phyloP scores from a whole-genome alignment of 2,329 filamentous ascomycete species.

The Lojkania enalia region DNA sequence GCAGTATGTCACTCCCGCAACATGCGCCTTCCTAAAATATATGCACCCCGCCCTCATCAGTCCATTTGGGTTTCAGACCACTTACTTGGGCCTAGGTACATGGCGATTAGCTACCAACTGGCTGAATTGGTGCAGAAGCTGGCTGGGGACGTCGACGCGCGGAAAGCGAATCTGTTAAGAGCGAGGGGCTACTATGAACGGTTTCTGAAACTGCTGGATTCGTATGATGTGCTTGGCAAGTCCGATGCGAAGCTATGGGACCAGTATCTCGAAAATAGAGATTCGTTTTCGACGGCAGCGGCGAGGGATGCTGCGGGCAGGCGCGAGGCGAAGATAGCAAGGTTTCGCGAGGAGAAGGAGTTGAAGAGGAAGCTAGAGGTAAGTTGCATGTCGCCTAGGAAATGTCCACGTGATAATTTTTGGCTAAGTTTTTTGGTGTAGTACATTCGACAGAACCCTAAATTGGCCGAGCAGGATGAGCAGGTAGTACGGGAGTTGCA shows the following conservation, averaged over 20 bases:
- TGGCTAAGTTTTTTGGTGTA: slow-evolving; percentile 41
- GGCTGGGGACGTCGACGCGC: slow-evolving; percentile 56
- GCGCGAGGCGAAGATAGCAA: slow-evolving; percentile 81
- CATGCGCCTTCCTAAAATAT: no score
- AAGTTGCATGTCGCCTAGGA: no score
- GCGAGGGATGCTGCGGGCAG: slow-evolving; percentile 68
- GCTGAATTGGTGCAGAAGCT: slow-evolving; percentile 78
- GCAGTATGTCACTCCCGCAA: slow-evolving; percentile 56
- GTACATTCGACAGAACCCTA: slow-evolving; percentile 63
- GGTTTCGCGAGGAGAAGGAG: slow-evolving; percentile 83
- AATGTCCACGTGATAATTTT: slow-evolving; percentile 14
- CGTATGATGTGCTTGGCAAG: slow-evolving; percentile 71
- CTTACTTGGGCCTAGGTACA: slow-evolving; percentile 56
- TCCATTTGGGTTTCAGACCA: slow-evolving; percentile 7
- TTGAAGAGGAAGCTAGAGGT: slow-evolving; percentile 81
- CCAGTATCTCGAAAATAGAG: slow-evolving; percentile 71
- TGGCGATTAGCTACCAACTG: slow-evolving; percentile 75
- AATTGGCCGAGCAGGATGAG: slow-evolving; percentile 73
- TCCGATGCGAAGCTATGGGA: slow-evolving; percentile 71
- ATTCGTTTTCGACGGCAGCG: slow-evolving; percentile 72
- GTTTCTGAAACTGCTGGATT: slow-evolving; percentile 76
- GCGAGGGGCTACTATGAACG: slow-evolving; percentile 74
- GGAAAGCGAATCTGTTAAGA: slow-evolving; percentile 63
- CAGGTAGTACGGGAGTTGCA: slow-evolving; percentile 79
- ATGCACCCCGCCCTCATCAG: neutral